These are phyloP conservation scores for Helianthus annuus DNA, from an alignment of 129 eudicot species.

Conservation along the genomic window DNA sequence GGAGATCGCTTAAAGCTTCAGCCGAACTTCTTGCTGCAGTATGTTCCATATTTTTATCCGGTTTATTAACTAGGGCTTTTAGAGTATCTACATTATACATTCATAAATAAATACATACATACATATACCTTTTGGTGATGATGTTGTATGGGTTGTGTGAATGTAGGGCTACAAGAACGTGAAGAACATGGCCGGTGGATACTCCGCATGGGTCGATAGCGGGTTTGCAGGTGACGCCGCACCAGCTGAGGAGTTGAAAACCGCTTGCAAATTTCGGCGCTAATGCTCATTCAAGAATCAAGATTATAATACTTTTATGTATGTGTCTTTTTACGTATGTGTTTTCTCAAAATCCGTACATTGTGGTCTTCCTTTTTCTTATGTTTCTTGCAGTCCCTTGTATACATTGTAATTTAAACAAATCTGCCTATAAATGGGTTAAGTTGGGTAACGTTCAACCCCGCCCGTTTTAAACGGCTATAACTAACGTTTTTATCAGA, in stretches of 20 bases:
- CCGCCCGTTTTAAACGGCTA: not conserved
- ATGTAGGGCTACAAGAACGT: constrained; percentile 44
- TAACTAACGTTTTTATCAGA: not conserved
- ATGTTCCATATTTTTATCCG: not conserved
- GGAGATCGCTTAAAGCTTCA: constrained; percentile 50
- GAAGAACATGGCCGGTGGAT: constrained; percentile 53
- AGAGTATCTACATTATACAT: not conserved
- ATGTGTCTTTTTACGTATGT: not conserved
- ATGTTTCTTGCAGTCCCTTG: not conserved
- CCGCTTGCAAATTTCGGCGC: constrained; percentile 47
- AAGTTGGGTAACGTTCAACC: not conserved
- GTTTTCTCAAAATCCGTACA: not conserved
- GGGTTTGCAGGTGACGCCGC: constrained; percentile 31
- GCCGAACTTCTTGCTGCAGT: constrained; percentile 45
- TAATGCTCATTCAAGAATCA: not conserved
- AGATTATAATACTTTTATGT: not conserved
- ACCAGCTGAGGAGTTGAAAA: constrained; percentile 48
- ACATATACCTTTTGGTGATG: not conserved
- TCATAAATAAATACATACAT: not conserved
- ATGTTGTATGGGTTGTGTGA: constrained; percentile 5
- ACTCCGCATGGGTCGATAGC: constrained; percentile 53
- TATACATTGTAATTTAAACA: not conserved
- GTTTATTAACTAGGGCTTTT: not conserved
- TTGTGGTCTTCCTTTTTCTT: not conserved
- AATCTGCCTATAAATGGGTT: not conserved